Evolutionary conservation across 495 filamentous ascomycete species (phyloP).

Genomic region (Annulohypoxylon maeteangense): DNA sequence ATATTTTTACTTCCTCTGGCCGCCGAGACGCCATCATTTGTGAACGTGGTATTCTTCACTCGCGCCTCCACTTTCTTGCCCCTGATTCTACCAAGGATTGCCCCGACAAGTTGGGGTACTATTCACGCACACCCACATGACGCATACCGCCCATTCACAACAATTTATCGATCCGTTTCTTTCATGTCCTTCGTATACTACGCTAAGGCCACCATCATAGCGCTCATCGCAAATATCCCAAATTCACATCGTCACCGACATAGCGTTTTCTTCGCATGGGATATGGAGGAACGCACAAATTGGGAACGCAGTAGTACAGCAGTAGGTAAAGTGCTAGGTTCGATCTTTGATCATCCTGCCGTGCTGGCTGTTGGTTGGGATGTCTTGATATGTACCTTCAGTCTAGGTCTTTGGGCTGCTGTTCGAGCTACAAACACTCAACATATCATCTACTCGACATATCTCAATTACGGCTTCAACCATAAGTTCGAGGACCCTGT

Average conservation of each 20-base stretch:
- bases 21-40: conserved; percentile 59
- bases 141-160: conserved; percentile 51
- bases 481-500: not conserved
- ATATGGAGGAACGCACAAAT: conserved; percentile 51
- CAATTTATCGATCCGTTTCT: conserved; percentile 57
- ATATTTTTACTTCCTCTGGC: conserved; percentile 59
- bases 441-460: conserved; percentile 49
- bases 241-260: conserved; percentile 57
- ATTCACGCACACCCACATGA: conserved; percentile 51
- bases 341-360: conserved; percentile 59
- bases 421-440: conserved; percentile 57
- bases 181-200: conserved; percentile 51
- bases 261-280: conserved; percentile 55
- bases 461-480: conserved; percentile 33
- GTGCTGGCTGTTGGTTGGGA: conserved; percentile 61
- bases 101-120: conserved; percentile 56
- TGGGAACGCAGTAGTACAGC: conserved; percentile 57
- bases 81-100: conserved; percentile 52
- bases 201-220: conserved; percentile 48
- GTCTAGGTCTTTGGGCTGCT: conserved; percentile 65
- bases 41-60: conserved; percentile 53
- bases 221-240: conserved; percentile 55
- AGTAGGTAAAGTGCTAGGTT: conserved; percentile 55
- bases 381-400: conserved; percentile 61
- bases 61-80: conserved; percentile 63